phyloP scores from a whole-genome alignment of 495 filamentous ascomycete genomes.

The Lasiosphaeria miniovina region DNA sequence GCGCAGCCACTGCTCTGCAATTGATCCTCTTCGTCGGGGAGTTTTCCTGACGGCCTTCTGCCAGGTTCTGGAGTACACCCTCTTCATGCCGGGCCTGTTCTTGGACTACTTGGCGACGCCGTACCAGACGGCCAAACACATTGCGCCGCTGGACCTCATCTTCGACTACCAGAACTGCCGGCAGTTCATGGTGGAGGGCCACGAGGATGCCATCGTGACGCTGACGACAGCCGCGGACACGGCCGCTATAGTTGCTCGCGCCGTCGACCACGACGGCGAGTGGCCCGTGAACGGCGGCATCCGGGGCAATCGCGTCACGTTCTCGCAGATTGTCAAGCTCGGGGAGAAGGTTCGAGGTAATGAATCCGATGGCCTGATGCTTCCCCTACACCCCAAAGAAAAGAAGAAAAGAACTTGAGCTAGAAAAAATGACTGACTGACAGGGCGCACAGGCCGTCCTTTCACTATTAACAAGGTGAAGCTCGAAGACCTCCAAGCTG shows the following conservation, averaged over 20 bases:
- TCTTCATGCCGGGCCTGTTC: slow-evolving; percentile 58
- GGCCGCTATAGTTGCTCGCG: slow-evolving; percentile 44
- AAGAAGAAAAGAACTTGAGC: too few relatives aligned
- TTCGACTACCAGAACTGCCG: slow-evolving; percentile 50
- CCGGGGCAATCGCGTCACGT: slow-evolving; percentile 40
- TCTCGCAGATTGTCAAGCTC: slow-evolving; percentile 43
- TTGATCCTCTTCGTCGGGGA: too few relatives aligned
- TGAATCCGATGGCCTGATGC: not conserved
- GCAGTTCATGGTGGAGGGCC: slow-evolving; percentile 49
- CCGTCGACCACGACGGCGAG: slow-evolving; percentile 52
- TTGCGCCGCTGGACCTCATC: slow-evolving; percentile 37
- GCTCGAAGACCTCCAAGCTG: slow-evolving; percentile 43
- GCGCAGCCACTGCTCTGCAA: not conserved
- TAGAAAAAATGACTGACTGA: not conserved
- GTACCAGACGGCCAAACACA: slow-evolving; percentile 45
- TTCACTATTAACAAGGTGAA: slow-evolving; percentile 48
- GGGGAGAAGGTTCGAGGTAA: slow-evolving; percentile 41
- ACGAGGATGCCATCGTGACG: slow-evolving; percentile 42
- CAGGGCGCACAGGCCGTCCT: slow-evolving; percentile 23
- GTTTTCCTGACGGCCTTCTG: slow-evolving; percentile 16
- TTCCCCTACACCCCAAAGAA: not conserved
- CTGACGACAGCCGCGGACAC: slow-evolving; percentile 49
- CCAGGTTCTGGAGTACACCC: slow-evolving; percentile 37
- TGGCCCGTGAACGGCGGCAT: slow-evolving; percentile 57
- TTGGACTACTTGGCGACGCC: slow-evolving; percentile 53